A percentile compares a stretch with the other conserved stretches of the same genome.
Conservation (phyloP, 139 green algal species). For the Astrephomene gubernaculifera region DNA sequence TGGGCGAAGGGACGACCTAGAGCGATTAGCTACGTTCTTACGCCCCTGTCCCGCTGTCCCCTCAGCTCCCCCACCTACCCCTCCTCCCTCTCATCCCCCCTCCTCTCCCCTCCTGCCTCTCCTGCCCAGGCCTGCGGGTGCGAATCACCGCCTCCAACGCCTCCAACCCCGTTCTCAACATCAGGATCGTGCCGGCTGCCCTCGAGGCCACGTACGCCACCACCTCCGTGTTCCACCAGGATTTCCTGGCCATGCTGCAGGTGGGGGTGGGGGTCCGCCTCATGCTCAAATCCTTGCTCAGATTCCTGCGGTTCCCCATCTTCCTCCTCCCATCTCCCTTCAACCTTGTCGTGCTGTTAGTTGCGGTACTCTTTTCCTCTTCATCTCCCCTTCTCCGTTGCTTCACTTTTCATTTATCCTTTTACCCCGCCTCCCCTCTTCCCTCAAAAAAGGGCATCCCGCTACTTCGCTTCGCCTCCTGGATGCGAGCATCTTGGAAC, state of each 20-base stretch:
- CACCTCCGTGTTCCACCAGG: neutral
- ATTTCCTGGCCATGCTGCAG: conserved; percentile 11
- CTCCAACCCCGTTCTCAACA: neutral
- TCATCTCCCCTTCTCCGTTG: neutral
- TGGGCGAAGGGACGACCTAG: neutral
- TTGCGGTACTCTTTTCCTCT: neutral
- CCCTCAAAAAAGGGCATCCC: neutral
- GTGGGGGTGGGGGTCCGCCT: neutral
- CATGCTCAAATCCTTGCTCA: too few relatives aligned
- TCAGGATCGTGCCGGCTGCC: conserved; percentile 8
- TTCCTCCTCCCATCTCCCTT: too few relatives aligned
- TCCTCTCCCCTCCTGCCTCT: neutral
- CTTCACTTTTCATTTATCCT: neutral
- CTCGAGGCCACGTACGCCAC: neutral
- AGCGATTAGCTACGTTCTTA: too few relatives aligned
- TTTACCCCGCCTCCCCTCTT: neutral
- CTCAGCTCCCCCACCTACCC: neutral
- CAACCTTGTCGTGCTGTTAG: neutral
- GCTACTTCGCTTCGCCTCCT: conserved; percentile 19
- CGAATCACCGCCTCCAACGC: conserved; percentile 22
- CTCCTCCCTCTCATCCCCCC: neutral
- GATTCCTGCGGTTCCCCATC: too few relatives aligned
- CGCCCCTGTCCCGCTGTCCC: neutral
- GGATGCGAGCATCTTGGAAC: neutral
- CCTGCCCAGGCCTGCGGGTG: conserved; percentile 15